These are phyloP conservation scores for Avicennia marina DNA, from an alignment of 257 asterid genomes.

Conservation along the genomic window DNA sequence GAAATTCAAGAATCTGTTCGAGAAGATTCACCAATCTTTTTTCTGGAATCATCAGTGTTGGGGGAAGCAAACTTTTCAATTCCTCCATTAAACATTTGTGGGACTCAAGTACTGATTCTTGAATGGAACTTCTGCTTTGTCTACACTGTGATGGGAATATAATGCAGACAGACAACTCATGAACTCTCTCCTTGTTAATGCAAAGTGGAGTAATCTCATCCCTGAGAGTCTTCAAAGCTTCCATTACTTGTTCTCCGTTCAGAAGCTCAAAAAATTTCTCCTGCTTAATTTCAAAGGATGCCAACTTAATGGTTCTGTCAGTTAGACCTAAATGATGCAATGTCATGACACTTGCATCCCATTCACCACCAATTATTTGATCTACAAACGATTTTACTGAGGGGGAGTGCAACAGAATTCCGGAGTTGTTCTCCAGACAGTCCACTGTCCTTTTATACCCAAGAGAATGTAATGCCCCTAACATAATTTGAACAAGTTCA, in stretches of 20 bases:
- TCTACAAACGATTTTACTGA: conserved; percentile 39
- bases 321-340: conserved; percentile 33
- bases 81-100: conserved; percentile 42
- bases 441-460: conserved; percentile 44
- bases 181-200: conserved; percentile 33
- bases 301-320: conserved; percentile 38
- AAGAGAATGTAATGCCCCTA: conserved; percentile 52
- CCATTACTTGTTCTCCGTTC: conserved; percentile 37
- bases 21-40: conserved; percentile 51
- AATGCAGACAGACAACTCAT: conserved; percentile 46
- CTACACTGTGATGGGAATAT: conserved; percentile 27
- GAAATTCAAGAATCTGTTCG: conserved; percentile 59
- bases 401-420: conserved; percentile 38
- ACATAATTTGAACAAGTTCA: conserved; percentile 45
- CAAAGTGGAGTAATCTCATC: conserved; percentile 45
- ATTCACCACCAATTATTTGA: conserved; percentile 57
- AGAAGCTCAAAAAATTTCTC: conserved; percentile 54
- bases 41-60: conserved; percentile 42
- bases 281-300: conserved; percentile 47
- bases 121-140: conserved; percentile 24
- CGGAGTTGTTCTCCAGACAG: conserved; percentile 50
- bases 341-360: conserved; percentile 52
- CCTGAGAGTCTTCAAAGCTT: conserved; percentile 51
- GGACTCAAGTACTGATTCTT: conserved; percentile 29
- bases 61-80: conserved; percentile 47